Base-by-base conservation (phyloP, 495 filamentous ascomycete species). In the Penicillium nucicola region DNA sequence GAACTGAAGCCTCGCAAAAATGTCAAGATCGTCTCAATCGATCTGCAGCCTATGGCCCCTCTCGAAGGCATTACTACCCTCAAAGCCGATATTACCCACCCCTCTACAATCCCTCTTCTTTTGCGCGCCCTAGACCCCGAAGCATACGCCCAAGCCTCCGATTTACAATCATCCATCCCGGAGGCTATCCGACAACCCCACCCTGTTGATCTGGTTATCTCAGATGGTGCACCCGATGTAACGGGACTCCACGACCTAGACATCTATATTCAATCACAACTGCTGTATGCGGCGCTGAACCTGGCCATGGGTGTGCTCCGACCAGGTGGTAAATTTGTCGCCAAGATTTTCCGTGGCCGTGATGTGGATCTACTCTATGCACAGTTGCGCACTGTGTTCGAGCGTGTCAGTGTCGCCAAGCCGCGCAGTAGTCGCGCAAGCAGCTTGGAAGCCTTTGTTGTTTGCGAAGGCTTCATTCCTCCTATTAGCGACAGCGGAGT, bases 221-320 rank as follows among this genome's bases (percentile, higher is more conserved):
- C 88, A 42, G 93, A 98, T 57, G 93, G 93, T 32, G 93, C 93
- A 1, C 93, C 93, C 7, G 93, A 98, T 63, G 95, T 97, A 32
- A 98, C 93, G 0, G 93, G 93, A 18, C 75, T 98, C 3, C 93
- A 98, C 65, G 93, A 98, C 68, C 79, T 98, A 7, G 93, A 98
- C 67, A 97, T 97, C 58, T 97, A 97, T 66, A 87, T 98, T 14
- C 93, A 98, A 68, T 89, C 89, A 3, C 92, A 97, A 69, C 82
- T 98, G 15, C 86, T 98, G 44, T 95, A 91, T 65, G 87, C 92
- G 2, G 93, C 93, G 0, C 79, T 98, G 13, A 96, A 96, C 64
- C 83, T 98, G 2, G 89, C 93, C 8, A 77, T 96, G 9, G 92
- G 90, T 63, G 89, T 97, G 30, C 80, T 98, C 34, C 86, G 87